Evolutionary conservation across 805 yeast species (phyloP).

Genomic region (Schwanniomyces pseudopolymorphus): DNA sequence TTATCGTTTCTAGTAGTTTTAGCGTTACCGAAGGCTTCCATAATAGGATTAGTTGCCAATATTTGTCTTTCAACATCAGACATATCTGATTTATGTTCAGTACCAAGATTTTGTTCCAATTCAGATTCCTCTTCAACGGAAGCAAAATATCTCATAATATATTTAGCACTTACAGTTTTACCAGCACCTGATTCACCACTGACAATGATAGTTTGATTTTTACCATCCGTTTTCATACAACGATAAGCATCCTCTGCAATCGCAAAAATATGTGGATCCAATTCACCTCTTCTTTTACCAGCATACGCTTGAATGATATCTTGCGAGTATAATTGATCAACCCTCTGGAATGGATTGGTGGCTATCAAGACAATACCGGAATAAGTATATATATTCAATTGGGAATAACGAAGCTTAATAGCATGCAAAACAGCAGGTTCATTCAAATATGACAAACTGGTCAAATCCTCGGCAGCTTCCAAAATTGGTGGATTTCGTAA

Average conservation of each 20-base stretch:
- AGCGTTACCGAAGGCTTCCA: constrained; percentile 99
- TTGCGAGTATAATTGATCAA: constrained; percentile 86
- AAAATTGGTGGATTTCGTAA: constrained; percentile 87
- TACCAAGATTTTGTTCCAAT: constrained; percentile 30
- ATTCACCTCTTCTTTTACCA: constrained; percentile 88
- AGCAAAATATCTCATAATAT: constrained; percentile 96
- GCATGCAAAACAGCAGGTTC: constrained; percentile 97
- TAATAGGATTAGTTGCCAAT: constrained; percentile 93
- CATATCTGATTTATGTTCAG: constrained; percentile 58
- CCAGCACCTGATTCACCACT: constrained; percentile 99
- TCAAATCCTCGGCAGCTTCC: constrained; percentile 93
- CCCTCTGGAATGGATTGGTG: constrained; percentile 90
- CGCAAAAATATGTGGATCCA: constrained; percentile 95
- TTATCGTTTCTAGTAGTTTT: constrained; percentile 96
- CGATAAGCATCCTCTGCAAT: constrained; percentile 97
- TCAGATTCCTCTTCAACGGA: constrained; percentile 67
- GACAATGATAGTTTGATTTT: constrained; percentile 93
- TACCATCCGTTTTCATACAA: constrained; percentile 82
- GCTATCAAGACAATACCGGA: constrained; percentile 97
- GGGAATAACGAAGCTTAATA: constrained; percentile 83
- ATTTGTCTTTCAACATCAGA: constrained; percentile 91
- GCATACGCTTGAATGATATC: constrained; percentile 95
- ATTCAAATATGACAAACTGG: constrained; percentile 86
- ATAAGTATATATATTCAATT: constrained; percentile 88
- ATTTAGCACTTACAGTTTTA: constrained; percentile 94